Conservation (phyloP, 2,329 filamentous ascomycete genomes). For the Chalaropsis thielavioides region DNA sequence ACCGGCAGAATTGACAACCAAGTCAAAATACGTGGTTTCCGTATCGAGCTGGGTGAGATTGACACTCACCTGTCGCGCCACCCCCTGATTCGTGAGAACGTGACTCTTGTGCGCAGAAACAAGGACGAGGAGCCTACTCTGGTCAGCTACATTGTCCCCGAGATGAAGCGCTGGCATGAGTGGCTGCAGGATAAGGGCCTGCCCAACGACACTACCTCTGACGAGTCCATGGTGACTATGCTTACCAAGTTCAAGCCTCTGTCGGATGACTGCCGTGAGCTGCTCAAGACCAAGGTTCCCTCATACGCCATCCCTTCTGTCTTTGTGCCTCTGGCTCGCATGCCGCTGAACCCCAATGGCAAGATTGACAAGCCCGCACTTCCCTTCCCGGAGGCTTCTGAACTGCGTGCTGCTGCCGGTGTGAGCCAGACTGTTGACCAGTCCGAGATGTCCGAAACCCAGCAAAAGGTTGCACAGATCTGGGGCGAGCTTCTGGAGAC, state of each 20-base stretch:
- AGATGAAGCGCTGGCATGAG: slow-evolving; percentile 56
- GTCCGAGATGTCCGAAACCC: slow-evolving; percentile 27
- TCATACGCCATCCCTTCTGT: slow-evolving; percentile 25
- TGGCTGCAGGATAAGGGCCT: slow-evolving; percentile 36
- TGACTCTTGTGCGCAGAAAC: slow-evolving; percentile 72
- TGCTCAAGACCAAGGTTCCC: slow-evolving; percentile 27
- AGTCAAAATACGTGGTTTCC: slow-evolving; percentile 91
- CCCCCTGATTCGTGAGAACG: slow-evolving; percentile 65
- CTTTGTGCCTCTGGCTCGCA: slow-evolving; percentile 24
- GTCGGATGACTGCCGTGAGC: slow-evolving; percentile 27
- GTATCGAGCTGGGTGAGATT: slow-evolving; percentile 89
- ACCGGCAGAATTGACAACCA: slow-evolving; percentile 74
- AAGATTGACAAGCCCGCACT: slow-evolving; percentile 67
- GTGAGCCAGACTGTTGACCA: slow-evolving; percentile 32
- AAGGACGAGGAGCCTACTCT: slow-evolving; percentile 73
- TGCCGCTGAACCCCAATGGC: slow-evolving; percentile 47
- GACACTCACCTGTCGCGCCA: slow-evolving; percentile 66
- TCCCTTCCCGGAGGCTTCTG: slow-evolving; percentile 45
- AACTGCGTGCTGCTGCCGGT: slow-evolving; percentile 16
- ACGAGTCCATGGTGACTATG: slow-evolving; percentile 22
- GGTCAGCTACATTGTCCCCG: slow-evolving; percentile 81
- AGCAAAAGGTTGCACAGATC: slow-evolving; percentile 19
- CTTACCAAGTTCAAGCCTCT: slow-evolving; percentile 27
- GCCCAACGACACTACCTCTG: slow-evolving; percentile 11
- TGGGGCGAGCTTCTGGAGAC: slow-evolving; percentile 19